Evolutionary conservation across 495 filamentous ascomycete species (phyloP).

Genomic region (Chaetomium cochliodes): DNA sequence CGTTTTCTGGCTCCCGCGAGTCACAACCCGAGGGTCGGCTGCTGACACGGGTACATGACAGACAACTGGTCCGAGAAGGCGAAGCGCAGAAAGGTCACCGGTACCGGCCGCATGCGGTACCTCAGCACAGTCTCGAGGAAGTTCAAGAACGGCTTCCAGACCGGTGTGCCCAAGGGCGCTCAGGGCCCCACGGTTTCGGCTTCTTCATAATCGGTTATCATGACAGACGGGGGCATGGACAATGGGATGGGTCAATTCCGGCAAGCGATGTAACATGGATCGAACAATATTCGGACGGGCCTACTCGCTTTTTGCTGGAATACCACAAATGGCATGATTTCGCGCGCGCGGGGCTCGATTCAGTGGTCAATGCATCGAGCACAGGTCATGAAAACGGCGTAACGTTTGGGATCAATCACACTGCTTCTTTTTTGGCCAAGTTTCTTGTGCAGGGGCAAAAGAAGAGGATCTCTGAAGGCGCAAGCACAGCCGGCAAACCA

Average conservation of each 20-base stretch:
- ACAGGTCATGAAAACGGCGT: slow-evolving; percentile 39
- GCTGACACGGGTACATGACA: slow-evolving; percentile 42
- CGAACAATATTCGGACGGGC: slow-evolving; percentile 33
- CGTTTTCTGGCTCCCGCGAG: not conserved
- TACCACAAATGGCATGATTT: slow-evolving; percentile 37
- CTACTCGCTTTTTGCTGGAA: slow-evolving; percentile 33
- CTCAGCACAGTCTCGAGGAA: slow-evolving; percentile 84
- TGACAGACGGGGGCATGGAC: slow-evolving; percentile 30
- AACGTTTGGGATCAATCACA: slow-evolving; percentile 30
- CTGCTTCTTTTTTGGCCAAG: slow-evolving; percentile 18
- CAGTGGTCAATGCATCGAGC: slow-evolving; percentile 34
- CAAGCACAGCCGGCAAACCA: slow-evolving; percentile 10
- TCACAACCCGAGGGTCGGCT: slow-evolving; percentile 9
- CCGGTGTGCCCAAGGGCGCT: slow-evolving; percentile 80
- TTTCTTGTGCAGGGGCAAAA: slow-evolving; percentile 13
- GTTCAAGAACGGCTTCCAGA: slow-evolving; percentile 97
- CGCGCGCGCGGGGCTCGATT: slow-evolving; percentile 31
- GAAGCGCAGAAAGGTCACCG: slow-evolving; percentile 98
- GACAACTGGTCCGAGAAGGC: slow-evolving; percentile 99
- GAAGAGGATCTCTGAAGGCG: not conserved
- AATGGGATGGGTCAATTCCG: slow-evolving; percentile 34
- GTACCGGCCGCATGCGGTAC: slow-evolving; percentile 88
- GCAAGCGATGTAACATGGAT: slow-evolving; percentile 37
- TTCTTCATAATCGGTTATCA: slow-evolving; percentile 23
- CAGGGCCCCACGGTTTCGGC: slow-evolving; percentile 54